Conservation (phyloP, 1,284 basidiomycete species). For the Microbotryum intermedium region DNA sequence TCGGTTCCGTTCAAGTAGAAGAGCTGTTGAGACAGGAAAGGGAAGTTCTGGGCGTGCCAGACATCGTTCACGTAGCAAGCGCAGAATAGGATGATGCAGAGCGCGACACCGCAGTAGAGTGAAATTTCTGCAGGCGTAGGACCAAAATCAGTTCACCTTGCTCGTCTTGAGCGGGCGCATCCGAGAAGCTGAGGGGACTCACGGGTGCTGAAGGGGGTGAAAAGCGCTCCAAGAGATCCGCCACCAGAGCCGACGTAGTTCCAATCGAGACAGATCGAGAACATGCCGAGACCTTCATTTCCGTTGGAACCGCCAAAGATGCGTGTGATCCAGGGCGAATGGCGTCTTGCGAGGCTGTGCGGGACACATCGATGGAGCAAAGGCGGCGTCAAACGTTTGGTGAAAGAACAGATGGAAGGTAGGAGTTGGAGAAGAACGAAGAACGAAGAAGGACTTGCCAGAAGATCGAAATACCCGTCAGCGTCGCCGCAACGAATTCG, state of each 20-base stretch:
- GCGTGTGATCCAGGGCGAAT: slow-evolving; percentile 52
- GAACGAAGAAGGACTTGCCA: slow-evolving; percentile 30
- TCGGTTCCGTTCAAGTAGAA: slow-evolving; percentile 51
- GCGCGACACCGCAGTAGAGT: slow-evolving; percentile 5
- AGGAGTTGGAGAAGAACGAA: too few relatives aligned
- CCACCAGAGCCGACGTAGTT: slow-evolving; percentile 27
- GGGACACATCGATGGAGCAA: too few relatives aligned
- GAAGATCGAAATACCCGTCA: slow-evolving; percentile 45
- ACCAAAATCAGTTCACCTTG: too few relatives aligned
- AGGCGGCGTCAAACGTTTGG: too few relatives aligned
- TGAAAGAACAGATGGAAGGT: too few relatives aligned
- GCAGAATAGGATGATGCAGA: slow-evolving; percentile 47
- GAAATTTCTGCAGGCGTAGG: too few relatives aligned
- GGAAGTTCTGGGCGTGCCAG: slow-evolving; percentile 52
- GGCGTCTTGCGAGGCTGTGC: slow-evolving; percentile 46
- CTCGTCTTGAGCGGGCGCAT: too few relatives aligned
- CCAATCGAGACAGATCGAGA: slow-evolving; percentile 48
- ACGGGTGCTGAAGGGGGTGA: slow-evolving; percentile 27
- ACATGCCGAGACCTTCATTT: slow-evolving; percentile 56
- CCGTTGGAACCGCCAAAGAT: slow-evolving; percentile 55
- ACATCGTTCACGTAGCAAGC: slow-evolving; percentile 47
- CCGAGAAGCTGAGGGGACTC: slow-evolving; percentile 15
- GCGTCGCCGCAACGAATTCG: slow-evolving; percentile 46
- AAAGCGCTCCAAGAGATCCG: slow-evolving; percentile 26
- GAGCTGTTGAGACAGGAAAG: slow-evolving; percentile 54